Evolutionary conservation across 2,329 filamentous ascomycete species (phyloP).

Genomic region (Pseudogymnoascus sp.): DNA sequence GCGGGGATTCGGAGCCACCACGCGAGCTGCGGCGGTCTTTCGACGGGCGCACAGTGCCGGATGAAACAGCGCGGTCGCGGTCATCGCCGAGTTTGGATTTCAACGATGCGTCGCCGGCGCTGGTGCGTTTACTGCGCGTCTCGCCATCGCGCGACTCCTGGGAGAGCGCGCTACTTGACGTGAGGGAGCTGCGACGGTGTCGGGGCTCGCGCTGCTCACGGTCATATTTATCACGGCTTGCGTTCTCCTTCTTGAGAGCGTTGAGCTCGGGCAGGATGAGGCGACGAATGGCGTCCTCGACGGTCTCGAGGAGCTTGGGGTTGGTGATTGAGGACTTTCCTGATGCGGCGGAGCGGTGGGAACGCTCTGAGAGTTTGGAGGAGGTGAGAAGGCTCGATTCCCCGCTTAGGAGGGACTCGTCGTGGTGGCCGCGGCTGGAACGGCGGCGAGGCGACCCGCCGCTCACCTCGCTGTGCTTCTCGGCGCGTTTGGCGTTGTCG

Average conservation of each 20-base stretch:
- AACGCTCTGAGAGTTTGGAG: slow-evolving; percentile 32
- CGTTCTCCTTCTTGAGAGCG: slow-evolving; percentile 77
- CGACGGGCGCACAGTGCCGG: slow-evolving; percentile 41
- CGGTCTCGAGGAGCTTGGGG: slow-evolving; percentile 60
- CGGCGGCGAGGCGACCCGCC: slow-evolving; percentile 37
- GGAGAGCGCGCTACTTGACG: slow-evolving; percentile 44
- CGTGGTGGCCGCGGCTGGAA: slow-evolving; percentile 40
- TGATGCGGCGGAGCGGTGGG: slow-evolving; percentile 40
- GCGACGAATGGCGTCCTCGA: slow-evolving; percentile 66
- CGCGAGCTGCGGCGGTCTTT: slow-evolving; percentile 43
- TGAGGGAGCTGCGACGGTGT: slow-evolving; percentile 53
- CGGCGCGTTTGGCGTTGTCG: slow-evolving; percentile 26
- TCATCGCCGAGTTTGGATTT: slow-evolving; percentile 36
- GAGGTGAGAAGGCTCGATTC: slow-evolving; percentile 54
- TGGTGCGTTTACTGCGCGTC: neutral
- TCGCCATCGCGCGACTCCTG: slow-evolving; percentile 39
- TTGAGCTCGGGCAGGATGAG: slow-evolving; percentile 80
- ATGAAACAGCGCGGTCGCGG: slow-evolving; percentile 47
- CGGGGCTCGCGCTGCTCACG: slow-evolving; percentile 41
- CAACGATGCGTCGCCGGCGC: slow-evolving; percentile 31
- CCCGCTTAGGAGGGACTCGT: slow-evolving; percentile 39
- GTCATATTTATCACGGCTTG: slow-evolving; percentile 59
- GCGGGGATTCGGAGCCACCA: slow-evolving; percentile 12
- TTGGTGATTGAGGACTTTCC: slow-evolving; percentile 59
- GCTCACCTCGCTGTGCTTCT: slow-evolving; percentile 32